Evolutionary conservation across 495 filamentous ascomycete genomes (phyloP).

Genomic region (Rhypophila decipiens): DNA sequence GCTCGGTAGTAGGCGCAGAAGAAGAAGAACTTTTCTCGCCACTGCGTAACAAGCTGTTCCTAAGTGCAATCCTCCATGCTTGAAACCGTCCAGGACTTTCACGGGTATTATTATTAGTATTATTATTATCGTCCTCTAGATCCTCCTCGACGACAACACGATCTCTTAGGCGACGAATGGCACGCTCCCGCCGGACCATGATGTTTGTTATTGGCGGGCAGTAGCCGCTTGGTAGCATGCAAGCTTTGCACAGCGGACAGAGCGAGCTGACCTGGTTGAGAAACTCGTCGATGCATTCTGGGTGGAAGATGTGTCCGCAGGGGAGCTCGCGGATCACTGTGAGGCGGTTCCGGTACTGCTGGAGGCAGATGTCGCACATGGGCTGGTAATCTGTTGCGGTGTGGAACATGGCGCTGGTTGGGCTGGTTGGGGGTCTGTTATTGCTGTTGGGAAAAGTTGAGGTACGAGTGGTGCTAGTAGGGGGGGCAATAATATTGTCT

Average conservation of each 20-base stretch:
- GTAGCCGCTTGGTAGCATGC: slow-evolving; percentile 59
- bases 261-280: slow-evolving; percentile 64
- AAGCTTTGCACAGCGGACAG: slow-evolving; percentile 83
- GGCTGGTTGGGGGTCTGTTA: no score
- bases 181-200: slow-evolving; percentile 71
- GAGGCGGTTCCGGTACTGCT: slow-evolving; percentile 60
- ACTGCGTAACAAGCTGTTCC: slow-evolving; percentile 7
- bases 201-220: slow-evolving; percentile 71
- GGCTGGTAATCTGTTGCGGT: slow-evolving; percentile 55
- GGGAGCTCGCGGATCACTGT: slow-evolving; percentile 76
- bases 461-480: slow-evolving; percentile 5
- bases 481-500: neutral
- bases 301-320: slow-evolving; percentile 87
- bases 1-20: slow-evolving; percentile 10
- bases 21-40: neutral
- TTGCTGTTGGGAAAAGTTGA: slow-evolving; percentile 9
- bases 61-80: slow-evolving; percentile 11
- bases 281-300: slow-evolving; percentile 79
- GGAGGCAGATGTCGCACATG: slow-evolving; percentile 78
- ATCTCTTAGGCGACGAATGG: slow-evolving; percentile 38
- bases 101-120: slow-evolving; percentile 2
- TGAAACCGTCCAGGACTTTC: slow-evolving; percentile 2
- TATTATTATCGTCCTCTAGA: neutral
- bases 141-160: slow-evolving; percentile 18
- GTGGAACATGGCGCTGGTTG: slow-evolving; percentile 7